phyloP scores from a whole-genome alignment of 225 moss, liverwort and hornwort genomes.

The Bryum argenteum region DNA sequence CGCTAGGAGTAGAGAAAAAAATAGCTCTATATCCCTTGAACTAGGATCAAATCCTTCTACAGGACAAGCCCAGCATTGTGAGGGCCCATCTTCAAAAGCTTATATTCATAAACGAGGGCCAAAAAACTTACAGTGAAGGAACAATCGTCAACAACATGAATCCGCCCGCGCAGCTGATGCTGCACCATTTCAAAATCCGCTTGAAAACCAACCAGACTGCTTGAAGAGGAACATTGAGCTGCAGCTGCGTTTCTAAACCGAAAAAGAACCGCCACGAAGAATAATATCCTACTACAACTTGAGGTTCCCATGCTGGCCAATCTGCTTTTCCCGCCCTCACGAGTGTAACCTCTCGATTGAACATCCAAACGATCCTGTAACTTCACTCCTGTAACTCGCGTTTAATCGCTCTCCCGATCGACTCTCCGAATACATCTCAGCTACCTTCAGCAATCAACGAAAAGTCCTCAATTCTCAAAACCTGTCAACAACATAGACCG shows the following conservation, averaged over 20 bases:
- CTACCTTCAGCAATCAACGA: conserved; percentile 4
- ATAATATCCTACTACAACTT: conserved; percentile 5
- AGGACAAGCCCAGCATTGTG: conserved; percentile 11
- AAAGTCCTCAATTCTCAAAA: neutral
- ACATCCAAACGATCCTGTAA: conserved; percentile 36
- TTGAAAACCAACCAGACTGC: conserved; percentile 68
- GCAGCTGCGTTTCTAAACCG: conserved; percentile 22
- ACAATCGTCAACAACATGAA: conserved; percentile 80
- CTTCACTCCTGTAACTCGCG: neutral
- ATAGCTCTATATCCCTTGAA: too few species aligned
- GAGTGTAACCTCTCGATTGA: conserved; percentile 25
- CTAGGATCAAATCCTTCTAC: neutral
- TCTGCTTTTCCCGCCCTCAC: conserved; percentile 22
- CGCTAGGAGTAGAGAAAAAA: neutral
- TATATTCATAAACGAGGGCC: neutral
- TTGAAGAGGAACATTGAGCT: conserved; percentile 56
- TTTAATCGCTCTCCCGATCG: conserved; percentile 21
- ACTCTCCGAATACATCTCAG: neutral
- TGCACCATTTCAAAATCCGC: conserved; percentile 93
- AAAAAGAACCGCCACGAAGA: conserved; percentile 25
- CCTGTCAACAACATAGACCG: neutral
- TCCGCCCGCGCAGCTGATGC: conserved; percentile 92
- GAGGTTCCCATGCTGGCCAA: conserved; percentile 35
- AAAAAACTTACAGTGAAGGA: conserved; percentile 55
- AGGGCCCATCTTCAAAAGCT: neutral